Base-by-base conservation (phyloP, 345 rosid genomes). In the Citrus medica region DNA sequence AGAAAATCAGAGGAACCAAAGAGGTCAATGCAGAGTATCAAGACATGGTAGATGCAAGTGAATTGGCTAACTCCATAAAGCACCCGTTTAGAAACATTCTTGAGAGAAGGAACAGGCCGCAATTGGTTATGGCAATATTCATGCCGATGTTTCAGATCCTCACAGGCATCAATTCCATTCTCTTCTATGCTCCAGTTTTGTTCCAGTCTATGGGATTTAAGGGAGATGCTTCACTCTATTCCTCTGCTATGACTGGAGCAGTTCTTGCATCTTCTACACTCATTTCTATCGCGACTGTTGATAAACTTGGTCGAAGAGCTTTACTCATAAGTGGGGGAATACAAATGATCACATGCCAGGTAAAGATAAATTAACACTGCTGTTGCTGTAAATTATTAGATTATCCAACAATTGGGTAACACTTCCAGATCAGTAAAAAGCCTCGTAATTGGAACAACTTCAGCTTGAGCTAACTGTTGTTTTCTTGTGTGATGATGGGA, bases 171-270 rank as follows among this genome's bases (percentile, higher is more conserved):
- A 96, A 96, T 79, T 91, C 97, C 3, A 94, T 96, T 75, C 93
- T 96, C 67, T 96, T 96, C 84, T 96, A 96, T 70, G 98, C 99
- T 1, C 99, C 98, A 0, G 94, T 94, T 27, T 84, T 96, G 82
- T 96, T 96, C 42, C 94, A 91, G 74, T 92, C 89, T 42, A 89
- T 96, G 98, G 99, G 99, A 30, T 96, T 96, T 53, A 87, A 85
- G 71, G 85, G 92, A 73, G 89, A 91, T 62, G 98, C 99, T 33
- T 73, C 99, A 16, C 86, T 96, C 38, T 94, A 92, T 84, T 81
- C 99, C 62, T 92, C 99, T n/a, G 98, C 98, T 53, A 27, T 92
- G 79, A 96, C 98, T 3, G 99, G 99, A 80, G 98, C 97, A 2
- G 98, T 94, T 82, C 95, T 96, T 3, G 89, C 85, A 12, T 88